Base-by-base conservation (phyloP, 805 yeast genomes). In the Myxozyma sirexii region DNA sequence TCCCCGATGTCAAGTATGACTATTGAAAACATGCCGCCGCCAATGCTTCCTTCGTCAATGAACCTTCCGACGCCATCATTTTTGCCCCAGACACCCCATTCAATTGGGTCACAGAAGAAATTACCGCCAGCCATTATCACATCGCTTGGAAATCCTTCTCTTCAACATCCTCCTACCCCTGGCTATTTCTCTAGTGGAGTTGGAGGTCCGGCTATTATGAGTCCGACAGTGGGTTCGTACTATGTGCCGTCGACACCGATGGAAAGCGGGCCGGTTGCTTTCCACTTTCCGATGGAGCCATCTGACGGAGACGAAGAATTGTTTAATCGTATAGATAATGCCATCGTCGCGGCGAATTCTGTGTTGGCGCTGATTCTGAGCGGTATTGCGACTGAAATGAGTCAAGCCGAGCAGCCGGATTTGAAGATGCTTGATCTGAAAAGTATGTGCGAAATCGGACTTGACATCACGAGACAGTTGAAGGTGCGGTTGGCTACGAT, bases 391-490 rank as follows among this genome's bases (percentile, higher is more conserved):
- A 71, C 71, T 27, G 76, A 75, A 24, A 73, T 71, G 51, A 72
- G 38, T 12, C 12, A n/a, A 13, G 38, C 37, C 4, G 42, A 33
- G 2, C 49, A 48, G 27, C 37, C 50, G 21, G 35, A 85, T 88
- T 0, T 69, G 4, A 87, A 86, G 66, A 87, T 90, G 33, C 85
- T 85, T 66, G 97, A 90, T 50, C 77, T 92, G 50, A 86, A 96
- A 0, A 80, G 78, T 47, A 87, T 89, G 12, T 90, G 96, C 70
- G 82, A 88, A 56, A 77, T 84, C 19, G 88, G 96, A 0, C 85
- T 88, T 81, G 96, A 90, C n/a, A 81, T 87, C 43, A 88, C 96
- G 8, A 84, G 86, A 64, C 75, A 85, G 59, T 79, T 90, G 50
- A 82, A 82, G 59, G 75, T 76, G 13, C 81, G 84, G 54, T 75